Evolutionary conservation across 1,284 basidiomycete genomes (phyloP), one percentile per base, ranked within the genome.

Genomic region (Ganoderma resinaceum): DNA sequence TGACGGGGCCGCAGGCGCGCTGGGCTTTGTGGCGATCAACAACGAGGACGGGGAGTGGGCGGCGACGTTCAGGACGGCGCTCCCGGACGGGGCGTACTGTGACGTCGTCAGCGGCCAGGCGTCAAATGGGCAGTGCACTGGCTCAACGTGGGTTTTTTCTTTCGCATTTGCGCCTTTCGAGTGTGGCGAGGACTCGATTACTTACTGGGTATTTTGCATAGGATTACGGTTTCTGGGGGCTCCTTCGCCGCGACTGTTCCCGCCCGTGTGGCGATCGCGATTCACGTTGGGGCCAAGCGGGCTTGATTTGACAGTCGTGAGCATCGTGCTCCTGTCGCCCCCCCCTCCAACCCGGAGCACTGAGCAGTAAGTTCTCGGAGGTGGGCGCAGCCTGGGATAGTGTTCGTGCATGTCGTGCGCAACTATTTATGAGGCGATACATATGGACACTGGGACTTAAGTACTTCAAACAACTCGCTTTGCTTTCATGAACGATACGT

Each of bases 21-120:
- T 80, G 43, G 90, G 89, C 0, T 91, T 87, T 72, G 84, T 91
- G 0, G 90, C 85, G 0, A 91, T 91, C 74, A 91, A 92, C 77
- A 91, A 90, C 70, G 84, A 77, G 2, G 86, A 88, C 69, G 80
- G 81, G 3, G 70, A 79, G 0, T 92, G 91, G 90, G 83, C 72
- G 3, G 63, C 81, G 1, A 86, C 84, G 0, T 91, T 91, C 74
- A 77, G 77, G 52, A 91, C 89, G 1, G 84, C 85, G 0, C 78
- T 92, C 3, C 82, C 89, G 0, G 83, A 79, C 43, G 89, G 88
- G 0, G 79, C 79, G 2, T 92, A 91, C 74, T 92, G 90, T 76
- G 87, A 92, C 75, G 87, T 91, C 26, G 80, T 90, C 49, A 83
- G 82, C 63, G 89, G 89, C 3, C 76, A 71, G 49, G 78, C 76